These are phyloP conservation scores for Xylaria arbuscula DNA, from an alignment of 2,329 filamentous ascomycete genomes.

Conservation along the genomic window DNA sequence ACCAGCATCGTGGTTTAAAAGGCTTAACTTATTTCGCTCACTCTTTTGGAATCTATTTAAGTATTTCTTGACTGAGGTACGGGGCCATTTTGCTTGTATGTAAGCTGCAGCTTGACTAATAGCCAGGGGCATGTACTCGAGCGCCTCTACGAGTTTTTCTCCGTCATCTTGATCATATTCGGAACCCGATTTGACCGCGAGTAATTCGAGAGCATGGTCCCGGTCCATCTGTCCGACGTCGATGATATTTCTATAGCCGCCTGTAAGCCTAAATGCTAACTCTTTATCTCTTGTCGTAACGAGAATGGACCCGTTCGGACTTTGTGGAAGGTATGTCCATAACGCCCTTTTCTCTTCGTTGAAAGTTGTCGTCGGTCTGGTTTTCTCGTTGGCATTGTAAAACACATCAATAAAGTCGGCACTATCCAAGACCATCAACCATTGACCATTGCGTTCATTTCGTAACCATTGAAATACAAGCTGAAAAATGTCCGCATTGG, in stretches of 20 bases:
- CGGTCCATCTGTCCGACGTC: slow-evolving; percentile 26
- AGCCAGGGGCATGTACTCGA: slow-evolving; percentile 51
- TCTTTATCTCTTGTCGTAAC: slow-evolving; percentile 42
- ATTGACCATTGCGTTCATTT: slow-evolving; percentile 46
- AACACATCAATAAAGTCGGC: slow-evolving; percentile 51
- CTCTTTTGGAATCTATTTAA: slow-evolving; percentile 52
- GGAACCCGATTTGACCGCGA: slow-evolving; percentile 13
- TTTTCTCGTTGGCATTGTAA: slow-evolving; percentile 35
- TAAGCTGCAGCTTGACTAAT: slow-evolving; percentile 52
- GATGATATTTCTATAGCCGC: slow-evolving; percentile 30
- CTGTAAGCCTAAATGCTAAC: slow-evolving; percentile 38
- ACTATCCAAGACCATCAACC: slow-evolving; percentile 54
- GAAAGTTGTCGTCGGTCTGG: not conserved
- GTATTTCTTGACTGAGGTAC: slow-evolving; percentile 52
- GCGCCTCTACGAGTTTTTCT: slow-evolving; percentile 43
- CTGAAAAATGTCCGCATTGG: slow-evolving; percentile 40
- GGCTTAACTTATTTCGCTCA: slow-evolving; percentile 45
- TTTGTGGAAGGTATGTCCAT: slow-evolving; percentile 46
- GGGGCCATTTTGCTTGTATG: slow-evolving; percentile 46
- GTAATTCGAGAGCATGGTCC: slow-evolving; percentile 20
- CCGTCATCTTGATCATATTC: slow-evolving; percentile 33
- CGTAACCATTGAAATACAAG: slow-evolving; percentile 51
- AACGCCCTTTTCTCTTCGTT: slow-evolving; percentile 29
- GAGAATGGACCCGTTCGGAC: slow-evolving; percentile 48
- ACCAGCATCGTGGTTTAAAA: slow-evolving; percentile 48